phyloP scores from a whole-genome alignment of 179 eudicot genomes.

The Gypsophila paniculata region DNA sequence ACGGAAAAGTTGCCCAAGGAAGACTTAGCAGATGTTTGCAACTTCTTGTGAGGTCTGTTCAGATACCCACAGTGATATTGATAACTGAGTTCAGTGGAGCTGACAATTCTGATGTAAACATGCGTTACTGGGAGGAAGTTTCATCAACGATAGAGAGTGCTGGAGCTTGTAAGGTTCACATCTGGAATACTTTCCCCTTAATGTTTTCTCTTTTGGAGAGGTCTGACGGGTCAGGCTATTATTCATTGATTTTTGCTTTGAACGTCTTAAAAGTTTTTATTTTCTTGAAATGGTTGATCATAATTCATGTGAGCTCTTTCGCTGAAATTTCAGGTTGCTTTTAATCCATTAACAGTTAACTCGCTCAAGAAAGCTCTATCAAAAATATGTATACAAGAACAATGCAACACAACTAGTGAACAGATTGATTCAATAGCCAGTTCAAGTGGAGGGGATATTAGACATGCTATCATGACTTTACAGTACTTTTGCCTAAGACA shows the following conservation, averaged over 20 bases:
- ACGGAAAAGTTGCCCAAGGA: conserved; percentile 59
- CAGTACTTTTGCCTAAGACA: conserved; percentile 75
- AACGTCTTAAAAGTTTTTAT: background rate
- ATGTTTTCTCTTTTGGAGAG: background rate
- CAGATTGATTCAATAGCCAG: conserved; percentile 71
- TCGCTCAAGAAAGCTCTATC: conserved; percentile 75
- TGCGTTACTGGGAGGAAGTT: conserved; percentile 65
- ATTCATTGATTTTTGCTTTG: background rate
- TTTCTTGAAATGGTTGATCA: background rate
- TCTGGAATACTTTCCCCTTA: conserved; percentile 16
- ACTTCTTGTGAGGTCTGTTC: conserved; percentile 72
- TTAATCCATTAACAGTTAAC: conserved; percentile 85
- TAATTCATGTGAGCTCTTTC: conserved; percentile 9
- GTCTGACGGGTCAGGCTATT: background rate
- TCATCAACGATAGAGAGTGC: conserved; percentile 58
- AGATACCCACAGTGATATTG: conserved; percentile 71
- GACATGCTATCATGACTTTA: conserved; percentile 82
- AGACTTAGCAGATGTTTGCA: conserved; percentile 67
- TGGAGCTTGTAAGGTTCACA: conserved; percentile 86
- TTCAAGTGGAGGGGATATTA: conserved; percentile 92
- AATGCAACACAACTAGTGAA: conserved; percentile 41
- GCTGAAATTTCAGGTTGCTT: conserved; percentile 59
- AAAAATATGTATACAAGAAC: conserved; percentile 69
- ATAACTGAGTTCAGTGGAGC: conserved; percentile 61
- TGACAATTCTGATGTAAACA: conserved; percentile 54